Evolutionary conservation across 306 rosid species (phyloP).

Genomic region (Citrullus mucosospermus): DNA sequence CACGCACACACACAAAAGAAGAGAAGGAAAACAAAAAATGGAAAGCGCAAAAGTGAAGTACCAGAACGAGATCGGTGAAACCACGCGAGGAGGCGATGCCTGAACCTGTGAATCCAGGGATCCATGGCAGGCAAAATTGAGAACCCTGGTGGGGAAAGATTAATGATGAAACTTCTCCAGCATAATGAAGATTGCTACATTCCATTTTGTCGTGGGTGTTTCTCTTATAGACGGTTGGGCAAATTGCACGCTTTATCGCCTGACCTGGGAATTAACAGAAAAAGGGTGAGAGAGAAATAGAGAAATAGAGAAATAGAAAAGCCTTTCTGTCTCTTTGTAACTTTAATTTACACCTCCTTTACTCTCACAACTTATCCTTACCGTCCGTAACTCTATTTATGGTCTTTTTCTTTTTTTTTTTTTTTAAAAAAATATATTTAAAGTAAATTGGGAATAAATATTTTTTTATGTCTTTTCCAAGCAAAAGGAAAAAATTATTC

Average conservation of each 20-base stretch:
- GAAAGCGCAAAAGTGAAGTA: conserved; percentile 3
- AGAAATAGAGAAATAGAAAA: not conserved
- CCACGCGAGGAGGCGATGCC: conserved; percentile 57
- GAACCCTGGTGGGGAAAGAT: not conserved
- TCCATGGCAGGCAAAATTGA: conserved; percentile 20
- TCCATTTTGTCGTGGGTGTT: conserved; percentile 5
- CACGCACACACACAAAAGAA: not conserved
- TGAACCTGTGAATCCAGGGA: conserved; percentile 49
- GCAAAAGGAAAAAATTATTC: not conserved
- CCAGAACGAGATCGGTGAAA: conserved; percentile 82
- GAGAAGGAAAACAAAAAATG: not conserved
- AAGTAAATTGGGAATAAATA: not conserved
- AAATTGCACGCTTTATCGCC: not conserved
- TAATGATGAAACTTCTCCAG: not conserved
- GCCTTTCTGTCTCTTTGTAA: not conserved
- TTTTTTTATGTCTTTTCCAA: not conserved
- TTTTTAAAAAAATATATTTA: not conserved
- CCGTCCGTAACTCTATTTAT: not conserved
- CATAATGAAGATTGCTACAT: not conserved
- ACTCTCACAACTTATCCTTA: not conserved
- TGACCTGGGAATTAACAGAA: conserved; percentile 4
- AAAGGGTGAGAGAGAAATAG: not conserved
- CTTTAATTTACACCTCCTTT: not conserved
- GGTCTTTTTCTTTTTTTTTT: not conserved
- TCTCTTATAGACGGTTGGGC: conserved; percentile 6